A percentile compares a stretch with the other conserved stretches of the same genome.
Evolutionary conservation across 2,329 filamentous ascomycete genomes (phyloP).

Genomic region (Penicillium sp.): DNA sequence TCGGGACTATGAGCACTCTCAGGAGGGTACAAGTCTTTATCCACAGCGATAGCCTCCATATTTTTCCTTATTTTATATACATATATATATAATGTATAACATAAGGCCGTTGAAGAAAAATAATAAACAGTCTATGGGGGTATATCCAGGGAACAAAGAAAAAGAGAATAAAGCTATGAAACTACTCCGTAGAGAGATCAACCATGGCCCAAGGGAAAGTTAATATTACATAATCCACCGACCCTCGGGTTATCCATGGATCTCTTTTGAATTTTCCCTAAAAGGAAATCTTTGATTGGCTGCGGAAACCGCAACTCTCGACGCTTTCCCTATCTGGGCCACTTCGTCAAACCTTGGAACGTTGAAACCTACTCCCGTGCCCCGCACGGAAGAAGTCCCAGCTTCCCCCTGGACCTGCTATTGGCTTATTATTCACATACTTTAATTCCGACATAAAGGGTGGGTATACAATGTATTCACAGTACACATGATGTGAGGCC

Average conservation of each 20-base stretch:
- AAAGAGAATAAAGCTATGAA: not conserved
- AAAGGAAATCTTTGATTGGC: not conserved
- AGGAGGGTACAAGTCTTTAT: conserved; percentile 1
- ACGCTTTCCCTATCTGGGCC: not conserved
- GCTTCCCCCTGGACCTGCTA: not conserved
- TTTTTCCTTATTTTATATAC: not conserved
- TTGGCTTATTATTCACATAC: not conserved
- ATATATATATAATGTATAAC: not conserved
- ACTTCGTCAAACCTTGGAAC: not conserved
- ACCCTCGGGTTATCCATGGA: not conserved
- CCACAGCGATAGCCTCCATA: not conserved
- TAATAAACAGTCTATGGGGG: too few relatives aligned
- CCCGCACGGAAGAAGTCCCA: not conserved
- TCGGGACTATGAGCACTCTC: not conserved
- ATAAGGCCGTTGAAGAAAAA: not conserved
- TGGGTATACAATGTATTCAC: too few relatives aligned
- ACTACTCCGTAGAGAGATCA: not conserved
- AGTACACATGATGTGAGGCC: not conserved
- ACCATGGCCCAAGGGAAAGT: too few relatives aligned
- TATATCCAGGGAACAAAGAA: not conserved
- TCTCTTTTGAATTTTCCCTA: not conserved
- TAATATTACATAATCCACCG: not conserved
- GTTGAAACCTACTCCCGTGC: not conserved
- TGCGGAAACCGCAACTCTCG: not conserved
- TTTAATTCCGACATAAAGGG: too few relatives aligned